A percentile compares a stretch with the other conserved stretches of the same genome.
Conservation (phyloP, 2,329 filamentous ascomycete genomes). For the Exophiala xenobiotica region DNA sequence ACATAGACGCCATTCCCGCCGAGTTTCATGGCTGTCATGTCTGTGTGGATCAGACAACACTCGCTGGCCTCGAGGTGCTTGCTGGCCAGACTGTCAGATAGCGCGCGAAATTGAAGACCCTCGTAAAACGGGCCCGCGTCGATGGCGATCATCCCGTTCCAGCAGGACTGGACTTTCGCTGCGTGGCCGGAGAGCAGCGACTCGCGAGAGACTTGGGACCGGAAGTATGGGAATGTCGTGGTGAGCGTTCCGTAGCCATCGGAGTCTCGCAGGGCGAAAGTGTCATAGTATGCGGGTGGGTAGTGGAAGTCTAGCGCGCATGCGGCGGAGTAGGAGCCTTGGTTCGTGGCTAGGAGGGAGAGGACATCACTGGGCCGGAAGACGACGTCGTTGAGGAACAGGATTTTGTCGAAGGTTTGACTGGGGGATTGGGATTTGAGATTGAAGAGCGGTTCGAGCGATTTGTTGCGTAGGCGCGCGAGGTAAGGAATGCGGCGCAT, state of each 20-base stretch:
- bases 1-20: conserved; percentile 37
- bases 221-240: conserved; percentile 68
- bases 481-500: conserved; percentile 69
- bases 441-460: conserved; percentile 57
- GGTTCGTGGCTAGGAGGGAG: conserved; percentile 59
- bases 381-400: conserved; percentile 56
- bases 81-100: conserved; percentile 59
- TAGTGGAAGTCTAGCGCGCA: conserved; percentile 68
- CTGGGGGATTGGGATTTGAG: conserved; percentile 48
- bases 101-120: conserved; percentile 61
- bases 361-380: conserved; percentile 54
- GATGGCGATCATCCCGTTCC: conserved; percentile 60
- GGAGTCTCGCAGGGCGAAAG: conserved; percentile 68
- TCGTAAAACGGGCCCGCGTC: conserved; percentile 57
- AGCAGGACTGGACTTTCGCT: conserved; percentile 63
- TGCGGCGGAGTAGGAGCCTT: conserved; percentile 62
- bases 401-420: conserved; percentile 55
- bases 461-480: conserved; percentile 62
- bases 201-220: conserved; percentile 47
- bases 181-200: conserved; percentile 54
- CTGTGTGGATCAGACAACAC: conserved; percentile 63
- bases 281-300: conserved; percentile 70
- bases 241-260: conserved; percentile 64
- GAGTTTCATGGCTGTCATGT: conserved; percentile 36
- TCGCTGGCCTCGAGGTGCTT: conserved; percentile 68